These are phyloP conservation scores for Kokia cookei DNA, from an alignment of 441 rosid genomes.

Conservation along the genomic window DNA sequence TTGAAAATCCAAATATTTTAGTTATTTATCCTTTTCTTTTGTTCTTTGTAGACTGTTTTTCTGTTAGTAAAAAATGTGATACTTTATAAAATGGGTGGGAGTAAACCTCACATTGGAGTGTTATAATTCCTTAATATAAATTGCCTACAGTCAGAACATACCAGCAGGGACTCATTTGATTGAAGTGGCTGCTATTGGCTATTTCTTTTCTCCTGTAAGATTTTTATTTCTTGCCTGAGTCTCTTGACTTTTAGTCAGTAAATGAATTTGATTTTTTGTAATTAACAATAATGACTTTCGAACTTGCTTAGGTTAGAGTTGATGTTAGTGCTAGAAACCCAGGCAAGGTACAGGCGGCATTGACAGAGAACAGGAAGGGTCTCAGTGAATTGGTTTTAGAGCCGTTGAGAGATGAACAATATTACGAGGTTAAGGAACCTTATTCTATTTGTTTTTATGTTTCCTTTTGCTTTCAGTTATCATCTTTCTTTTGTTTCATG, in stretches of 20 bases:
- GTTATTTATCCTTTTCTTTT: background rate
- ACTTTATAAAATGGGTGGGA: background rate
- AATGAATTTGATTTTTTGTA: background rate
- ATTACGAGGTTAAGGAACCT: constrained; percentile 64
- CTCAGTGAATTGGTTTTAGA: constrained; percentile 84
- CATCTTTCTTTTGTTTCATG: constrained; percentile 9
- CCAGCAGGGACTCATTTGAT: constrained; percentile 95
- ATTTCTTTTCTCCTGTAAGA: constrained; percentile 93
- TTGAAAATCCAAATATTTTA: background rate
- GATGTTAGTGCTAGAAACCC: constrained; percentile 97
- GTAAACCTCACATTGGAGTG: background rate
- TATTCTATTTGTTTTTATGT: constrained; percentile 1
- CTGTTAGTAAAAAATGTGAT: background rate
- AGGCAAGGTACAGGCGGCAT: constrained; percentile 92
- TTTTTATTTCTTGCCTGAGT: background rate
- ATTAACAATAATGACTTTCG: constrained; percentile 2
- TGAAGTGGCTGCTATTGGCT: constrained; percentile 84
- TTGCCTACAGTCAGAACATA: constrained; percentile 57
- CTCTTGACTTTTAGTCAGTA: background rate
- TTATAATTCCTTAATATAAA: constrained; percentile 47
- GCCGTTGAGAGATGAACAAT: constrained; percentile 76
- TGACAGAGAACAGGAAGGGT: constrained; percentile 89
- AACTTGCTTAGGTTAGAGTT: constrained; percentile 67
- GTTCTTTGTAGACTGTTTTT: background rate
- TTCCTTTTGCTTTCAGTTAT: constrained; percentile 9